phyloP scores from a whole-genome alignment of 331 rosid genomes.

The Dryas integrifolia region DNA sequence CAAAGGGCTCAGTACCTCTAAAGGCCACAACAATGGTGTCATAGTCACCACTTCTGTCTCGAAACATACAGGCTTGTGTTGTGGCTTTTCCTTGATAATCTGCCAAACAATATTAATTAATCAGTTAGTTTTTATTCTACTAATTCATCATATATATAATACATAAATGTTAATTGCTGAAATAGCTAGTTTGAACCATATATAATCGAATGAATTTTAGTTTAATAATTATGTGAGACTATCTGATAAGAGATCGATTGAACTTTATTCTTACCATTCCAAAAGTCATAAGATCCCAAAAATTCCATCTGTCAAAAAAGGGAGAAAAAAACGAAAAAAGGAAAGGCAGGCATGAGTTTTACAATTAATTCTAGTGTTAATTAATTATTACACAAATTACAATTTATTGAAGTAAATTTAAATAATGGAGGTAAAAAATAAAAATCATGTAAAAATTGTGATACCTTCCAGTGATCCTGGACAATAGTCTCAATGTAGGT shows the following conservation, averaged over 20 bases:
- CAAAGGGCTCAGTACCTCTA: constrained; percentile 83
- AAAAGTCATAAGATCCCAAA: constrained; percentile 56
- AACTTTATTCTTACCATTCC: constrained; percentile 41
- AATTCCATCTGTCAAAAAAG: constrained; percentile 46
- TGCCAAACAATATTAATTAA: constrained; percentile 13
- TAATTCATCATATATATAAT: no score
- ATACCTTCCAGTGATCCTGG: constrained; percentile 61
- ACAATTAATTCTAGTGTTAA: neutral
- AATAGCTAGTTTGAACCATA: no score
- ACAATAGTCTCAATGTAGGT: constrained; percentile 38
- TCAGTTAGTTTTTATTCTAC: neutral
- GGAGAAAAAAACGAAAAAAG: neutral
- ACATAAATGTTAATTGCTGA: no score
- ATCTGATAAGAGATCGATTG: no score
- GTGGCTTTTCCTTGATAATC: constrained; percentile 63
- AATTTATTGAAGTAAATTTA: neutral
- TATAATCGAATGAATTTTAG: no score
- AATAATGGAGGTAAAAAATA: neutral
- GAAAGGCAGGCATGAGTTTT: no score
- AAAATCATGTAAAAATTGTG: no score
- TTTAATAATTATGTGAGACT: no score
- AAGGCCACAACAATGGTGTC: constrained; percentile 71
- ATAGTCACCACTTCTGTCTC: constrained; percentile 40
- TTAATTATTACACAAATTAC: neutral
- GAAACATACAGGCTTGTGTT: constrained; percentile 59